Percentiles rank a stretch among this genome's conserved stretches.
phyloP scores from a whole-genome alignment of 441 rosid species.

The Brassica balearica region DNA sequence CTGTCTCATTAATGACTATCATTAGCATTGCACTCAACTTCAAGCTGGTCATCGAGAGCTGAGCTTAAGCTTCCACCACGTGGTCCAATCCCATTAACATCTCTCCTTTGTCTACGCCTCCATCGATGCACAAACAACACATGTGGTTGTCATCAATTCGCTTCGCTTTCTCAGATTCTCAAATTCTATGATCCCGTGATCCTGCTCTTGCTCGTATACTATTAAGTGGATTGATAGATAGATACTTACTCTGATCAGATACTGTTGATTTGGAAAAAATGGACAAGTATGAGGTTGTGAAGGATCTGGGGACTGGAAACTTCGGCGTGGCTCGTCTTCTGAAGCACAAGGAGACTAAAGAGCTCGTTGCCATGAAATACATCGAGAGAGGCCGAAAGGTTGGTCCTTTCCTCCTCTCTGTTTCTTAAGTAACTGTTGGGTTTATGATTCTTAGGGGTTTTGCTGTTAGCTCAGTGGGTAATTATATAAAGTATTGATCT shows the following conservation, averaged over 20 bases:
- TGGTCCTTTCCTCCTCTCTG: background rate
- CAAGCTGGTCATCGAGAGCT: background rate
- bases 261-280: constrained; percentile 32
- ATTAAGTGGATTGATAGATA: background rate
- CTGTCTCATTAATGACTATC: background rate
- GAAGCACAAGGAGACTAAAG: constrained; percentile 65
- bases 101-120: constrained; percentile 31
- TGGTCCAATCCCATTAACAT: constrained; percentile 34
- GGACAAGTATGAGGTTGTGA: constrained; percentile 72
- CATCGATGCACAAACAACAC: constrained; percentile 27
- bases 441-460: constrained; percentile 5
- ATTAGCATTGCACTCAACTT: constrained; percentile 18
- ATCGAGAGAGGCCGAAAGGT: constrained; percentile 64
- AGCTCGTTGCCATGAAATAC: constrained; percentile 74
- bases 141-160: constrained; percentile 35
- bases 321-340: constrained; percentile 73
- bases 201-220: constrained; percentile 9
- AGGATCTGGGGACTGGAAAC: constrained; percentile 73
- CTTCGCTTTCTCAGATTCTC: constrained; percentile 9
- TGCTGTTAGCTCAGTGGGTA: too few species aligned
- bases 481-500: too few species aligned
- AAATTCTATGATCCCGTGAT: constrained; percentile 8
- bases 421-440: background rate
- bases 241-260: background rate
- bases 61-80: constrained; percentile 39